Conservation (phyloP, 2,329 filamentous ascomycete genomes). For the Neonectria neomacrospora region DNA sequence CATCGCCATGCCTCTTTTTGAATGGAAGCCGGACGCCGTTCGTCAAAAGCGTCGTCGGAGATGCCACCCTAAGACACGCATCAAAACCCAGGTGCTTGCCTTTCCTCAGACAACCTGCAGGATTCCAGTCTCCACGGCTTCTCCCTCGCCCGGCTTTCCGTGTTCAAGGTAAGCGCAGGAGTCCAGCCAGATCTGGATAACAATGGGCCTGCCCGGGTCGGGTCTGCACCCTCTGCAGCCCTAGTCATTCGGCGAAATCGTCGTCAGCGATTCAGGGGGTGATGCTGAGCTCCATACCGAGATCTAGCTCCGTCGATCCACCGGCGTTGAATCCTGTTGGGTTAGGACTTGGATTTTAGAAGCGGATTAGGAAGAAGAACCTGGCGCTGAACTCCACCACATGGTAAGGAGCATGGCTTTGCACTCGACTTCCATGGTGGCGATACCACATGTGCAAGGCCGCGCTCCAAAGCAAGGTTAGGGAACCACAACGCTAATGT, state of each 20-base stretch:
- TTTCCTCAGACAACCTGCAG: neutral
- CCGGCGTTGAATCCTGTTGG: neutral
- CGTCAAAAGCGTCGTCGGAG: neutral
- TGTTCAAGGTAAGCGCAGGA: neutral
- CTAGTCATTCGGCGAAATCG: neutral
- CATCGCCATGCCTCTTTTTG: neutral
- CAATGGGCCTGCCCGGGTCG: neutral
- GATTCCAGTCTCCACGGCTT: neutral
- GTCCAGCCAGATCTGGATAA: neutral
- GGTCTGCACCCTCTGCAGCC: neutral
- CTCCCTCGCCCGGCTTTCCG: neutral
- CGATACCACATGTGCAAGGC: neutral
- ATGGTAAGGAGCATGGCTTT: neutral
- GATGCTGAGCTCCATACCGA: neutral
- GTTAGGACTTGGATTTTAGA: neutral
- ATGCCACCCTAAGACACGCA: neutral
- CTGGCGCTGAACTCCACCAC: neutral
- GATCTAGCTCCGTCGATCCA: neutral
- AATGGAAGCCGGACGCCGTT: neutral
- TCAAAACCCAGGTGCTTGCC: neutral
- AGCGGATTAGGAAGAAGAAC: neutral
- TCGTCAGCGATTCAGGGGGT: neutral
- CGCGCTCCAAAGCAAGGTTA: neutral
- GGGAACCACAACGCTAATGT: neutral
- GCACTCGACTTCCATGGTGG: neutral